These are phyloP conservation scores for Corniculantispora saksenae DNA, from an alignment of 2,329 filamentous ascomycete genomes.

Conservation along the genomic window DNA sequence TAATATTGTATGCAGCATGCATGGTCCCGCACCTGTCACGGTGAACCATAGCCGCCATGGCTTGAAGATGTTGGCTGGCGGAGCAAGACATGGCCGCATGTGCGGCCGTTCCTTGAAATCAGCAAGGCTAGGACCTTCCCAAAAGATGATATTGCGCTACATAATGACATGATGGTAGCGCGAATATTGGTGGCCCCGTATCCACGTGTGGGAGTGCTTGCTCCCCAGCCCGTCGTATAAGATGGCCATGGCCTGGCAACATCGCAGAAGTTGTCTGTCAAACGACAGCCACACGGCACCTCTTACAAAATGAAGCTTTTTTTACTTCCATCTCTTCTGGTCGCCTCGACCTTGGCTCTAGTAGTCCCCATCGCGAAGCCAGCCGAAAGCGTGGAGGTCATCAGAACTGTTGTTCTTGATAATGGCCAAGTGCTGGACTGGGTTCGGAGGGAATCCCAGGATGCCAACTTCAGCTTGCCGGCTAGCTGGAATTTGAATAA, in stretches of 20 bases:
- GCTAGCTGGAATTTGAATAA: not conserved
- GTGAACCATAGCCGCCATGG: not conserved
- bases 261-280: not conserved
- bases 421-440: conserved; percentile 26
- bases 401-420: conserved; percentile 20
- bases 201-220: conserved; percentile 4
- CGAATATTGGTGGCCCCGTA: not conserved
- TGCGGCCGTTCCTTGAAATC: not conserved
- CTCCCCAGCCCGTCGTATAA: not conserved
- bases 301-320: not conserved
- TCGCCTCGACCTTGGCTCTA: not conserved
- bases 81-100: not conserved
- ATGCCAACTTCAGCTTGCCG: not conserved
- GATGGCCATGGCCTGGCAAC: not conserved
- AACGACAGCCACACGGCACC: not conserved
- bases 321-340: not conserved
- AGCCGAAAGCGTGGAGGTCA: conserved; percentile 14
- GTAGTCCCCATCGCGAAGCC: not conserved
- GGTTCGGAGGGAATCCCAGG: conserved; percentile 23
- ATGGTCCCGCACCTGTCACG: conserved; percentile 1
- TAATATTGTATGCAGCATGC: not conserved
- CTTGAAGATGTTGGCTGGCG: not conserved
- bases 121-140: not conserved
- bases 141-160: not conserved
- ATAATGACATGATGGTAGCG: conserved; percentile 2